Conservation (phyloP, 2,329 filamentous ascomycete genomes). For the Trichoderma harzianum region DNA sequence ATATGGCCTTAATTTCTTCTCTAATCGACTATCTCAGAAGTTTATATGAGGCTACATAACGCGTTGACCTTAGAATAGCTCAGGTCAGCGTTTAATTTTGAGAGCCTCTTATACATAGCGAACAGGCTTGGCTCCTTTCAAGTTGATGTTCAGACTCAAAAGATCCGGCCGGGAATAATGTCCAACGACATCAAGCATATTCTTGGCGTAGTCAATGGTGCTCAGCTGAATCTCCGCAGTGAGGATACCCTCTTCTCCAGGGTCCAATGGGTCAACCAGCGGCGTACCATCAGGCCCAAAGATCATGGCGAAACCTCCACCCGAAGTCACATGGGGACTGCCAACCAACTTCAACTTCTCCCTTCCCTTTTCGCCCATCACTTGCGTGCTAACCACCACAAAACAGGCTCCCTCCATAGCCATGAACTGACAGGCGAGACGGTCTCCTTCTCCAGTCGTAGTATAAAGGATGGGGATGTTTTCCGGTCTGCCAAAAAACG, state of each 20-base stretch:
- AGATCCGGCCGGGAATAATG: slow-evolving; percentile 36
- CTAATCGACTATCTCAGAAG: not conserved
- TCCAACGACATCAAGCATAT: slow-evolving; percentile 34
- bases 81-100: not conserved
- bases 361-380: not conserved
- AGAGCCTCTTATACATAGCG: not conserved
- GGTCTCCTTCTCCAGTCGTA: not conserved
- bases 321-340: slow-evolving; percentile 23
- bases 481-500: not conserved
- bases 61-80: not conserved
- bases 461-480: not conserved
- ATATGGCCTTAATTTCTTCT: not conserved
- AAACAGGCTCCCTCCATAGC: not conserved
- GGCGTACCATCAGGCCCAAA: slow-evolving; percentile 50
- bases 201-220: slow-evolving; percentile 35
- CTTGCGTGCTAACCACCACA: not conserved
- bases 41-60: not conserved
- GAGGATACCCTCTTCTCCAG: slow-evolving; percentile 44
- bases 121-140: not conserved
- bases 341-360: not conserved
- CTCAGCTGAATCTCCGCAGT: slow-evolving; percentile 46
- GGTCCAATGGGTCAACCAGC: slow-evolving; percentile 38
- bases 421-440: not conserved
- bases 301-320: slow-evolving; percentile 48
- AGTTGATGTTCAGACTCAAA: slow-evolving; percentile 35